Conservation (phyloP, 176 grass and related monocot genomes). For the Hsuehochloa calcarea region DNA sequence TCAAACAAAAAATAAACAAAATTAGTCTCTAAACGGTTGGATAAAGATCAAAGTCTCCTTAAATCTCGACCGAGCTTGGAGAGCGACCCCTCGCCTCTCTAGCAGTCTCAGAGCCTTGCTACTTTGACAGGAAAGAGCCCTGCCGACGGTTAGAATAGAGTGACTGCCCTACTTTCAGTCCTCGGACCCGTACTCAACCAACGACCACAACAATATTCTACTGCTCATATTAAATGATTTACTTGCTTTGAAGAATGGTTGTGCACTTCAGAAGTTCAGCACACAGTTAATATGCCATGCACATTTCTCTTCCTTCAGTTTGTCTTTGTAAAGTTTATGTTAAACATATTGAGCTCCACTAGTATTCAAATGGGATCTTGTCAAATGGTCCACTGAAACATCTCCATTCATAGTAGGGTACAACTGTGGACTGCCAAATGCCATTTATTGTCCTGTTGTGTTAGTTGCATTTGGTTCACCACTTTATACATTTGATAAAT, state of each 20-base stretch:
- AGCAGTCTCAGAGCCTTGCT: too few relatives aligned
- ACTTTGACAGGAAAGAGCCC: too few relatives aligned
- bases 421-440: conserved; percentile 19
- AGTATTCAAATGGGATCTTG: conserved; percentile 8
- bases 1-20: too few relatives aligned
- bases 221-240: neutral
- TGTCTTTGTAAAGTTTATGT: neutral
- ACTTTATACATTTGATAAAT: conserved; percentile 2
- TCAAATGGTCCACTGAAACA: conserved; percentile 25
- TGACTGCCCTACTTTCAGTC: too few relatives aligned
- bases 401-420: conserved; percentile 15
- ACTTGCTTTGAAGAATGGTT: neutral
- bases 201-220: neutral
- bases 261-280: neutral
- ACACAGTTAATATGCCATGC: neutral
- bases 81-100: too few relatives aligned
- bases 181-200: too few relatives aligned
- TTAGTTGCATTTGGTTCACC: neutral
- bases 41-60: too few relatives aligned
- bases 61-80: too few relatives aligned
- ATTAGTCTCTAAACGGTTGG: too few relatives aligned
- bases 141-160: too few relatives aligned
- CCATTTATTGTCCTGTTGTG: conserved; percentile 38
- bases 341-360: neutral
- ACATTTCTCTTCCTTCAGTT: neutral